Base-by-base conservation (phyloP, 2,329 filamentous ascomycete genomes). In the Cytospora mali region DNA sequence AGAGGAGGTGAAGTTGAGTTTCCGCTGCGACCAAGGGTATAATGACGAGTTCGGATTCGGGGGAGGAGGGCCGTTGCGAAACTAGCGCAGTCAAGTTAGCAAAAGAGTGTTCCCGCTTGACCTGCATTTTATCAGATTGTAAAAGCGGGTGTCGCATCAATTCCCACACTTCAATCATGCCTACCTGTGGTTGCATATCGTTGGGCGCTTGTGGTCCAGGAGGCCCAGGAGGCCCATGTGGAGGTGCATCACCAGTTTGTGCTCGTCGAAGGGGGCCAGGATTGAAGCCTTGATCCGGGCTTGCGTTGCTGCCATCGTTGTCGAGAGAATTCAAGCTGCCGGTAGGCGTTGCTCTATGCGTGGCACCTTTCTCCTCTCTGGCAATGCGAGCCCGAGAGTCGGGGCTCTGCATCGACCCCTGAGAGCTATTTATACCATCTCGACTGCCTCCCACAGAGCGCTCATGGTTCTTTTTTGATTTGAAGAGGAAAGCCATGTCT, bases 11-110 rank as follows among this genome's bases (percentile, higher is more conserved):
- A 97, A 97, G 67, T 90, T 94, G 58, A 99, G 77, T 61, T 91
- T 88, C 64, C 92, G 88, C 74, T 96, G 92, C 67, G 94, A 97
- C 95, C 95, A 99, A 0, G 95, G 95, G 73, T 98, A 99, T 60
- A 96, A 86, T 6, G 92, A 92, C 48, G 89, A 81, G 75, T 93
- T 95, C 48, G 87, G 83, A 66, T 86, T 84, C 67, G 76, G 73
- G 39, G 74, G 64, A 21, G 73, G 73, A 67, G 79, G 73, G 70
- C 78, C 84, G 72, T 86, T 89, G 68, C 84, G 84, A 68, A 82
- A 77, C 81, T 88, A 73, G 42, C 42, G 31, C 50, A 58, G 48
- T 27, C 28, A 27, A 49, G 58, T 69, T 64, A 70, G 64, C 52
- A 60, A 16, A n/a, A 23, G 16, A 23, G 16, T 3, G 18, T 6